Percentiles rank a stretch among this genome's conserved stretches.
Conservation (phyloP, 108 stramenopile species). For the Conticribra weissflogii region DNA sequence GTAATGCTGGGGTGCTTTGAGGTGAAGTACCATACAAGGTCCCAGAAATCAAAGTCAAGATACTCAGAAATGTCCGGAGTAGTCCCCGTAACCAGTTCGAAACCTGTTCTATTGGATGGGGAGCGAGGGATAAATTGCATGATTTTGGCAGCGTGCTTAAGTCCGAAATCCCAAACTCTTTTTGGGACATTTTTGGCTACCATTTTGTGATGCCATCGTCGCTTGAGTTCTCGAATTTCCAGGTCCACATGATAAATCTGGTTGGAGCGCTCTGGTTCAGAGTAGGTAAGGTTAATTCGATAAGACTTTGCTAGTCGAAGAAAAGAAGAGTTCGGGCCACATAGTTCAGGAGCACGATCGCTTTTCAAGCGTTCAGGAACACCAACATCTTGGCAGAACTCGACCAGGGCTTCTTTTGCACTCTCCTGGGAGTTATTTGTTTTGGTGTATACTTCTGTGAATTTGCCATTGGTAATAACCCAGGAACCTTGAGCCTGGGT, state of each 20-base stretch:
- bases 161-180: conserved; percentile 33
- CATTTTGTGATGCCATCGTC: conserved; percentile 8
- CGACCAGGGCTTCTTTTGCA: neutral
- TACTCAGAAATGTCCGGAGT: conserved; percentile 16
- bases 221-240: conserved; percentile 4
- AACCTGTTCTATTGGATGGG: neutral
- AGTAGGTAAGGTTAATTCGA: conserved; percentile 1
- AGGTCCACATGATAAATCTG: neutral
- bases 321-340: conserved; percentile 30
- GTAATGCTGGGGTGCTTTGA: neutral
- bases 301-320: neutral
- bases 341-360: conserved; percentile 16
- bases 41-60: conserved; percentile 7
- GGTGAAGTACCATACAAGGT: neutral
- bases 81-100: conserved; percentile 30
- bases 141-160: conserved; percentile 14
- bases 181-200: conserved; percentile 3
- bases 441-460: conserved; percentile 6
- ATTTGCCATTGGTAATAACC: conserved; percentile 5
- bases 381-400: conserved; percentile 17
- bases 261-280: neutral
- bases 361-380: conserved; percentile 17
- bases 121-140: conserved; percentile 7
- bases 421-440: neutral
- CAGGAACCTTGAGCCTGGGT: neutral